Base-by-base conservation (phyloP, 768 basidiomycete species). In the Lactifluus volemus region DNA sequence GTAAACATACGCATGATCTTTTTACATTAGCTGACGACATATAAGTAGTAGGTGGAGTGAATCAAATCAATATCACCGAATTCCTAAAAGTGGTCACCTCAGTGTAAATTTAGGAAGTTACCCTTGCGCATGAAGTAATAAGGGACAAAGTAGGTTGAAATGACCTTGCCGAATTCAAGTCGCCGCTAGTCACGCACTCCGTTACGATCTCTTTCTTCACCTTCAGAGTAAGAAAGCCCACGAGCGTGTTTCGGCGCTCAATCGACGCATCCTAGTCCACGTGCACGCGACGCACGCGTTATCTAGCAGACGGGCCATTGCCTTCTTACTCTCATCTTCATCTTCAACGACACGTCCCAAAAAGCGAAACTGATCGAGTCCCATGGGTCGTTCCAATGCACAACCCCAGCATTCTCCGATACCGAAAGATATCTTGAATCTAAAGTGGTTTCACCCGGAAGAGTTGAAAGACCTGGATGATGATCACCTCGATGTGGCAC, bases 371-470 rank as follows among this genome's bases (percentile, higher is more conserved):
- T n/a, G 4, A 15, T 19, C 44, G n/a, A 17, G 12, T 21, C 42
- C 6, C n/a, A 61, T 56, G 55, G 48, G 44, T 32, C 55, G 44
- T 45, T 32, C 44, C 3, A 38, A 15, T 10, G 39, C 19, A 39
- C 59, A 44, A 5, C 32, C 32, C 29, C 47, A 55, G 7, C 36
- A 44, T 21, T 5, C 21, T 10, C 32, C 55, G 4, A 47, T 57
- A 19, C 49, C 60, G n/a, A 61, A 58, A 5, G 21, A 21, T 10
- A 34, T 62, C 17, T 8, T 39, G 8, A 25, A 53, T 15, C 41
- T 30, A 3, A 51, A 58, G 29, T 25, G 45, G 29, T 58, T 62
- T 15, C 61, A 53, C 11, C 61, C 61, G 7, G 61, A 62, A 10
- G 44, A 10, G 15, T 53, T 62, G 49, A 61, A 21, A n/a, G n/a